A percentile compares a stretch with the other conserved stretches of the same genome.
These are phyloP conservation scores for Emericellopsis atlantica DNA, from an alignment of 2,329 filamentous ascomycete species.

Conservation along the genomic window DNA sequence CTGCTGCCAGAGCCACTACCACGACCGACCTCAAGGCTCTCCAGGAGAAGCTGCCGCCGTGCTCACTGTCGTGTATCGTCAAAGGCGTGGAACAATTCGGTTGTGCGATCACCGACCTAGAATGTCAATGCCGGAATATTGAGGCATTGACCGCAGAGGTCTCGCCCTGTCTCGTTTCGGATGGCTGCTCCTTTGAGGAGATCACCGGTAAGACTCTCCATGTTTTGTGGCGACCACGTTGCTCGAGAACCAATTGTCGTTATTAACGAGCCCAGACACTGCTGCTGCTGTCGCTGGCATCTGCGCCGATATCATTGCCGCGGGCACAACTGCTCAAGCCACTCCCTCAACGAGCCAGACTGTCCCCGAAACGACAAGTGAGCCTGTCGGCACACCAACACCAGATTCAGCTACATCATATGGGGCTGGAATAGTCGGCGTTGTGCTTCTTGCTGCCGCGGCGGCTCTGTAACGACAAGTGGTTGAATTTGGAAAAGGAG, in stretches of 20 bases:
- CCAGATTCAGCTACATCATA: no score
- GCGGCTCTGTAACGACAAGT: background rate
- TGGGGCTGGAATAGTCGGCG: background rate
- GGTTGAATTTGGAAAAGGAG: no score
- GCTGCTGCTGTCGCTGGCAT: background rate
- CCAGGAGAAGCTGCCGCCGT: constrained; percentile 18
- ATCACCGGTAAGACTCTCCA: constrained; percentile 13
- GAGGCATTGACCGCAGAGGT: constrained; percentile 18
- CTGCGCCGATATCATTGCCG: background rate
- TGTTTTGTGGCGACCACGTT: no score
- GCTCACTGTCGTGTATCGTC: constrained; percentile 23
- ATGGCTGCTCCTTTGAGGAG: constrained; percentile 3
- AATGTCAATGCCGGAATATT: constrained; percentile 24
- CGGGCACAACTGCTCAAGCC: background rate
- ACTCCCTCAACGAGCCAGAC: background rate
- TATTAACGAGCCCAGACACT: background rate
- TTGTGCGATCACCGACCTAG: constrained; percentile 19
- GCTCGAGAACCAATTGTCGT: no score
- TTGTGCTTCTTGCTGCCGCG: background rate
- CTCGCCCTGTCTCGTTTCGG: constrained; percentile 20
- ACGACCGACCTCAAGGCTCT: constrained; percentile 6
- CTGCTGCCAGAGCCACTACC: constrained; percentile 6
- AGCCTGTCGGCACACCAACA: no score
- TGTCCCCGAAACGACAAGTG: background rate
- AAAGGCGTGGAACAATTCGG: constrained; percentile 14